Evolutionary conservation across 345 rosid species (phyloP).

Genomic region (Citrus australasica): DNA sequence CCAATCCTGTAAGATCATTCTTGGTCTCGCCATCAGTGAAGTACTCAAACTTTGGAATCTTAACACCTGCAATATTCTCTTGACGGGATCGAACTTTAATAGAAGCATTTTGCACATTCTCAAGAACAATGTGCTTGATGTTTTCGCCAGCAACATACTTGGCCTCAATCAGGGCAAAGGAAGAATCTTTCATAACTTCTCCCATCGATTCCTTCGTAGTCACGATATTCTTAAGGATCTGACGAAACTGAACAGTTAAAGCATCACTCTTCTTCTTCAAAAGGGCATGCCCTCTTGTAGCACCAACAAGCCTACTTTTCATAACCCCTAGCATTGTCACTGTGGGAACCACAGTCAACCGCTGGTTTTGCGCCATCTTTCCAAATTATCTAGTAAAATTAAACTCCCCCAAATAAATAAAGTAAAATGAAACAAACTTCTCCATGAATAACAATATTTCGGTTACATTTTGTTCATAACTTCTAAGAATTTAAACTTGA

Average conservation of each 20-base stretch:
- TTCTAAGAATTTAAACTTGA: neutral
- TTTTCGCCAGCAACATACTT: constrained; percentile 92
- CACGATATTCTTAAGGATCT: constrained; percentile 77
- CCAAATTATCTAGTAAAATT: constrained; percentile 3
- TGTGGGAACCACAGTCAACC: constrained; percentile 87
- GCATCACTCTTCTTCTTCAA: constrained; percentile 99
- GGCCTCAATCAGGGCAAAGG: constrained; percentile 75
- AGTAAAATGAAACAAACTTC: too few species aligned
- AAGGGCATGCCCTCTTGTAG: constrained; percentile 93
- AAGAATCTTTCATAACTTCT: constrained; percentile 78
- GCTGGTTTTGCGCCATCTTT: constrained; percentile 70
- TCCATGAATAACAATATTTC: too few species aligned
- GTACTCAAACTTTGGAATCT: constrained; percentile 84
- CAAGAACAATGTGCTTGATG: constrained; percentile 74
- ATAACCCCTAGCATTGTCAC: constrained; percentile 75
- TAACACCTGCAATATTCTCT: constrained; percentile 89
- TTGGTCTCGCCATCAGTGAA: constrained; percentile 80
- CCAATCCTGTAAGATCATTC: constrained; percentile 88
- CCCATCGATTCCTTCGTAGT: constrained; percentile 88
- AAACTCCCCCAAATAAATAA: neutral
- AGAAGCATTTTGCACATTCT: constrained; percentile 78
- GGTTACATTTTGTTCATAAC: neutral
- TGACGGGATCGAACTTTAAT: constrained; percentile 74
- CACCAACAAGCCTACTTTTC: constrained; percentile 86
- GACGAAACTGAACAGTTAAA: constrained; percentile 82